These are phyloP conservation scores for Selaginella moellendorffii DNA, from an alignment of 75 land plant genomes.

Conservation along the genomic window DNA sequence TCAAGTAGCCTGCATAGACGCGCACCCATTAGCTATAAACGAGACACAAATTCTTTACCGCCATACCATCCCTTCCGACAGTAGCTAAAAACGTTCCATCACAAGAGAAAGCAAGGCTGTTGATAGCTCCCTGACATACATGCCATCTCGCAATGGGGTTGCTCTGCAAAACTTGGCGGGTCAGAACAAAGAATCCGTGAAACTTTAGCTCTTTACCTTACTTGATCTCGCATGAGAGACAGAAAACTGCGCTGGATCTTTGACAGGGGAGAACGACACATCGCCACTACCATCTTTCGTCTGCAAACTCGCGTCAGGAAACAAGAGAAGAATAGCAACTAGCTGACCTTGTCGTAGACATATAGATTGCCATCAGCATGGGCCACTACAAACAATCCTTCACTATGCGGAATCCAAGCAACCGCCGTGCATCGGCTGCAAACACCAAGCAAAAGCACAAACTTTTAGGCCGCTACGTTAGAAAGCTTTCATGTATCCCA, in stretches of 20 bases:
- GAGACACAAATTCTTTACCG: too few relatives aligned
- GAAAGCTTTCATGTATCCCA: not conserved
- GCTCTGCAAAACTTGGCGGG: too few relatives aligned
- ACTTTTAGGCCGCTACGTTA: not conserved
- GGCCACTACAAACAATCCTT: slow-evolving; percentile 79
- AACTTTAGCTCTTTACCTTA: slow-evolving; percentile 79
- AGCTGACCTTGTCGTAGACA: slow-evolving; percentile 92
- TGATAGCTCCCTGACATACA: slow-evolving; percentile 82
- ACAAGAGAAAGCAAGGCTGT: slow-evolving; percentile 58
- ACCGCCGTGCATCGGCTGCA: slow-evolving; percentile 78
- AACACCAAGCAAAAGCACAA: not conserved
- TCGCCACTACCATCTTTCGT: slow-evolving; percentile 86
- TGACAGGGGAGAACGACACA: slow-evolving; percentile 75
- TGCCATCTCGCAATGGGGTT: slow-evolving; percentile 99
- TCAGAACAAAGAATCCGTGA: too few relatives aligned
- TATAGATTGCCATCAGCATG: slow-evolving; percentile 96
- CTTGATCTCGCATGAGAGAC: slow-evolving; percentile 84
- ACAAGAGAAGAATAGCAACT: too few relatives aligned
- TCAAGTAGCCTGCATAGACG: slow-evolving; percentile 55
- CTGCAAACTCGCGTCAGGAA: slow-evolving; percentile 20
- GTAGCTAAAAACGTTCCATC: slow-evolving; percentile 76
- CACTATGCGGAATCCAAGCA: slow-evolving; percentile 82
- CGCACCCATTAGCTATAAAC: slow-evolving; percentile 1
- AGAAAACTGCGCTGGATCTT: slow-evolving; percentile 71
- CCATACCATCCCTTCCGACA: slow-evolving; percentile 94